Evolutionary conservation across 331 rosid species (phyloP).

Genomic region (Saraca asoca): DNA sequence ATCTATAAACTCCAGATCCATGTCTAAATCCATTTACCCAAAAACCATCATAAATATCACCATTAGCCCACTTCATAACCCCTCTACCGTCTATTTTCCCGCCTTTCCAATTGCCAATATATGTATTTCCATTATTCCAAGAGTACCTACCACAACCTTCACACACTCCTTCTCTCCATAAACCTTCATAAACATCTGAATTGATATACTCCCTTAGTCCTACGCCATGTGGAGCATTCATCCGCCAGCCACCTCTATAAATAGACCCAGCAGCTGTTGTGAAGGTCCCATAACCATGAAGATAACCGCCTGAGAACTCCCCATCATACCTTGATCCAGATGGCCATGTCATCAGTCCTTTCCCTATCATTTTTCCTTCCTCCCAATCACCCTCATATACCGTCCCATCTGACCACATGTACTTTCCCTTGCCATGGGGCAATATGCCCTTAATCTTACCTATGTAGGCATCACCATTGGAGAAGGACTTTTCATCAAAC

Average conservation of each 20-base stretch:
- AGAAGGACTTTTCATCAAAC: constrained; percentile 49
- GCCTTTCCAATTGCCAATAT: constrained; percentile 74
- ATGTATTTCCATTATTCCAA: constrained; percentile 68
- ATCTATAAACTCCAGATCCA: constrained; percentile 75
- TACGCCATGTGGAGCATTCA: constrained; percentile 70
- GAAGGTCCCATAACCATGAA: constrained; percentile 72
- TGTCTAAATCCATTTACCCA: constrained; percentile 77
- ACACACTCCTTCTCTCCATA: constrained; percentile 78
- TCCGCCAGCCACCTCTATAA: constrained; percentile 74
- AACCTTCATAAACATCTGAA: constrained; percentile 74
- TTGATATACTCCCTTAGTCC: constrained; percentile 64
- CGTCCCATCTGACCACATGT: constrained; percentile 74
- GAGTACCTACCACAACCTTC: constrained; percentile 75
- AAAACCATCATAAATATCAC: constrained; percentile 68
- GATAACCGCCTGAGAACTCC: constrained; percentile 68
- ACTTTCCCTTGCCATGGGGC: constrained; percentile 75
- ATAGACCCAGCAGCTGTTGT: constrained; percentile 46
- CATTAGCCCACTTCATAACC: constrained; percentile 76
- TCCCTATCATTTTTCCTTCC: constrained; percentile 74
- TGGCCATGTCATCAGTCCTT: constrained; percentile 63
- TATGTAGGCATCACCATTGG: constrained; percentile 61
- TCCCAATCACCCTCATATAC: constrained; percentile 80
- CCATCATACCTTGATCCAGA: constrained; percentile 74
- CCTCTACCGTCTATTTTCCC: constrained; percentile 82
- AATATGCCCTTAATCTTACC: constrained; percentile 54